A percentile compares a stretch with the other conserved stretches of the same genome.
phyloP scores from a whole-genome alignment of 176 grass and related monocot species.

The Zea luxurians region DNA sequence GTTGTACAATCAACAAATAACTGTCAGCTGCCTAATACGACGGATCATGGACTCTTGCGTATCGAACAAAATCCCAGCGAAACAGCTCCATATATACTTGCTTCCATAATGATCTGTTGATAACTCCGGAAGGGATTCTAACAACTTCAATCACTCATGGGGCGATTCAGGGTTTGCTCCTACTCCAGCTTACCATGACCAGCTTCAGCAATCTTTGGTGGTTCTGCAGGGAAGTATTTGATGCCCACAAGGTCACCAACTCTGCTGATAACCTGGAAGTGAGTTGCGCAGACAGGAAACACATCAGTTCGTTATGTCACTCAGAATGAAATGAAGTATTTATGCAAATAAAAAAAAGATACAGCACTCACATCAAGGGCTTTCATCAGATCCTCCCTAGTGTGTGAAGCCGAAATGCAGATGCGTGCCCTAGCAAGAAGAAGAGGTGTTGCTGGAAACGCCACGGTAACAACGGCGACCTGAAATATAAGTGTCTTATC shows the following conservation, averaged over 20 bases:
- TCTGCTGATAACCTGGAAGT: conserved; percentile 71
- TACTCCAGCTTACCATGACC: conserved; percentile 46
- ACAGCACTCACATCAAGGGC: conserved; percentile 57
- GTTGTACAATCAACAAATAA: conserved; percentile 38
- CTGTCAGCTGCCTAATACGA: conserved; percentile 31
- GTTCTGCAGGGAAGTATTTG: conserved; percentile 74
- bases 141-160: conserved; percentile 1
- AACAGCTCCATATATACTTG: conserved; percentile 26
- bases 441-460: conserved; percentile 80
- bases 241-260: conserved; percentile 75
- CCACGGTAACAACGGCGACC: conserved; percentile 81
- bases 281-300: neutral
- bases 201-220: conserved; percentile 49
- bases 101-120: conserved; percentile 13
- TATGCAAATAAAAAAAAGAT: neutral
- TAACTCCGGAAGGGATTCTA: neutral
- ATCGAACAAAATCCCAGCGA: conserved; percentile 40
- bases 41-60: conserved; percentile 10
- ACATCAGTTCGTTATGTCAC: conserved; percentile 4
- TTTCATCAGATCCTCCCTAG: conserved; percentile 71
- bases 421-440: conserved; percentile 74
- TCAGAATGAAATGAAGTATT: neutral
- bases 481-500: conserved; percentile 13
- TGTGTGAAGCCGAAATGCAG: conserved; percentile 87
- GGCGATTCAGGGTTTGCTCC: conserved; percentile 7